Evolutionary conservation across 192 early-diverging fungal genomes (phyloP).

Genomic region (Coemansia sp.): DNA sequence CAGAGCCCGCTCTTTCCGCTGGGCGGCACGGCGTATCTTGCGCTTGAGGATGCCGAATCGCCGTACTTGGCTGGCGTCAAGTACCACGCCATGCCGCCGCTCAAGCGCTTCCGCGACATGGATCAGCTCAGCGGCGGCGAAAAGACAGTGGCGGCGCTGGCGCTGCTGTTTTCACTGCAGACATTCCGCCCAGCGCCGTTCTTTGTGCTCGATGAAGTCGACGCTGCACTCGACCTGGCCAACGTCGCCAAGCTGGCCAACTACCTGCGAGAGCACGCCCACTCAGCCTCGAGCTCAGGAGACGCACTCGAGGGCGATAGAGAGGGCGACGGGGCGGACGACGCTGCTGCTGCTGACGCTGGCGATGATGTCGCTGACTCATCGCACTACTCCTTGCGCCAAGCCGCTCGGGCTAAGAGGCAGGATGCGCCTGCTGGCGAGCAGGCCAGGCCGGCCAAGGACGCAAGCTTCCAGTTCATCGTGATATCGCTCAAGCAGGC

Average conservation of each 20-base stretch:
- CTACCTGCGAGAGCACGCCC: conserved; percentile 80
- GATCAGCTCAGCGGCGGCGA: conserved; percentile 98
- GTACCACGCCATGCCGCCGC: conserved; percentile 99
- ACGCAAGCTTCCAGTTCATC: conserved; percentile 87
- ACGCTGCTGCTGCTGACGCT: conserved; percentile 9
- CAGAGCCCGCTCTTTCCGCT: conserved; percentile 80
- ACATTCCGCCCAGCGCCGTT: conserved; percentile 96
- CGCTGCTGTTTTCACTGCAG: conserved; percentile 96
- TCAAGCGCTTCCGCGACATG: conserved; percentile 99
- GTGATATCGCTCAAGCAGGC: conserved; percentile 96
- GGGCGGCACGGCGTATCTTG: conserved; percentile 95
- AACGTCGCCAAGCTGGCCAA: conserved; percentile 93
- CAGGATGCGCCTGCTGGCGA: background rate
- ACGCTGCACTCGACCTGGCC: conserved; percentile 96
- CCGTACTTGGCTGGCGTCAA: conserved; percentile 94
- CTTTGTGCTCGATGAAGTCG: conserved; percentile 99
- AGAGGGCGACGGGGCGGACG: conserved; percentile 8
- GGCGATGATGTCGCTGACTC: conserved; percentile 4
- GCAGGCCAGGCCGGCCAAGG: conserved; percentile 6
- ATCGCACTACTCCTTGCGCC: conserved; percentile 44
- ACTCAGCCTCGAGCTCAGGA: conserved; percentile 6
- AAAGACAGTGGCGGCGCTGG: conserved; percentile 97
- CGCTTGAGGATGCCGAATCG: conserved; percentile 91
- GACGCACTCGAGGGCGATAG: conserved; percentile 5
- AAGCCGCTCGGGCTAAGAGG: conserved; percentile 30